A percentile compares a stretch with the other conserved stretches of the same genome.
These are phyloP conservation scores for Fusarium veterinarium DNA, from an alignment of 2,329 filamentous ascomycete species.

Conservation along the genomic window DNA sequence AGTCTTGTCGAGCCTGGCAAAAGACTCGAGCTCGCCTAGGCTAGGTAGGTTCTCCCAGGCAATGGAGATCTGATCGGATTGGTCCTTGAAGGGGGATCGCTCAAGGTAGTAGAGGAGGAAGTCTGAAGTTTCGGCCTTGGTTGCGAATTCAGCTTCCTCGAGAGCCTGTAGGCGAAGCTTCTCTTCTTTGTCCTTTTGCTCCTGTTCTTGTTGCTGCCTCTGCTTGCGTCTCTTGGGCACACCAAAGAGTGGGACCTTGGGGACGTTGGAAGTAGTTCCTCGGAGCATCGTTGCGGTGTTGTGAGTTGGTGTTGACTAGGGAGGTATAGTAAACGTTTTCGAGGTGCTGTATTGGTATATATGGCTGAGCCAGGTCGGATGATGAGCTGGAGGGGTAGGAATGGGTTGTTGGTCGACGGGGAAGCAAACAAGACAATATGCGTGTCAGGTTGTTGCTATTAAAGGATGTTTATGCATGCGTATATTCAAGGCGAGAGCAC, in stretches of 20 bases:
- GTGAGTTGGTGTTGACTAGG: neutral
- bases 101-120: slow-evolving; percentile 50
- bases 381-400: slow-evolving; percentile 21
- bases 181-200: slow-evolving; percentile 37
- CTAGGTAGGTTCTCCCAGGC: slow-evolving; percentile 49
- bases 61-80: slow-evolving; percentile 50
- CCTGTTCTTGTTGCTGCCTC: slow-evolving; percentile 38
- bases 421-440: slow-evolving; percentile 31
- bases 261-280: slow-evolving; percentile 34
- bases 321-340: neutral
- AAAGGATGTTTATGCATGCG: slow-evolving; percentile 25
- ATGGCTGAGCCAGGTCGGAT: slow-evolving; percentile 8
- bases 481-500: slow-evolving; percentile 18
- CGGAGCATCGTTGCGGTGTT: slow-evolving; percentile 33
- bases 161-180: slow-evolving; percentile 39
- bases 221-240: slow-evolving; percentile 45
- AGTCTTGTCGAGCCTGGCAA: slow-evolving; percentile 48
- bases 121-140: slow-evolving; percentile 47
- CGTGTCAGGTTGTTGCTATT: slow-evolving; percentile 35
- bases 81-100: slow-evolving; percentile 42
- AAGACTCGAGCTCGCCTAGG: slow-evolving; percentile 50
- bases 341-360: neutral
- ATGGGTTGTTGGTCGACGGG: slow-evolving; percentile 8
- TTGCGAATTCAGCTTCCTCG: slow-evolving; percentile 47
- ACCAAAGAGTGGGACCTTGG: slow-evolving; percentile 42